Evolutionary conservation across 441 rosid species (phyloP).

Genomic region (Flueggea neowawraea): DNA sequence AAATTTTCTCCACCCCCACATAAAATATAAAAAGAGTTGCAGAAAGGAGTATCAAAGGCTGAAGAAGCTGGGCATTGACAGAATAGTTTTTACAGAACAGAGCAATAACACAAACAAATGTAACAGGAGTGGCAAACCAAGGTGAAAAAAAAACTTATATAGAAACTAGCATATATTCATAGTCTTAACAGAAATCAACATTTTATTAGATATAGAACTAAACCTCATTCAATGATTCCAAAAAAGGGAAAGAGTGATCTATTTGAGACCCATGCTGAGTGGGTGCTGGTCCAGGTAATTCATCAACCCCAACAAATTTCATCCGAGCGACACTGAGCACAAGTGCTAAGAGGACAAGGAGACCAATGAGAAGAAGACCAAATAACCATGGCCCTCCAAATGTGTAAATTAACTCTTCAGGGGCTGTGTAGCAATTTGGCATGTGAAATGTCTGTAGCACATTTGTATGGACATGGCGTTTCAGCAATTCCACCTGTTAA

Average conservation of each 20-base stretch:
- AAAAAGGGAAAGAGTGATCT: conserved; percentile 97
- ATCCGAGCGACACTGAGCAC: conserved; percentile 98
- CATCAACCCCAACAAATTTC: conserved; percentile 98
- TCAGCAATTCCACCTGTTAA: conserved; percentile 85
- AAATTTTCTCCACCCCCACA: no score
- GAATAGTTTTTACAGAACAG: not conserved
- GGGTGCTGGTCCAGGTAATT: conserved; percentile 90
- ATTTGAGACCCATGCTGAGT: conserved; percentile 95
- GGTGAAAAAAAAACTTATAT: not conserved
- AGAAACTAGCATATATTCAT: no score
- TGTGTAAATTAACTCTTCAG: conserved; percentile 95
- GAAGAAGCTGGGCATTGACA: no score
- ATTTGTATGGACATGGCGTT: conserved; percentile 93
- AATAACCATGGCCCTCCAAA: conserved; percentile 99
- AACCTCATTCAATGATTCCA: conserved; percentile 99
- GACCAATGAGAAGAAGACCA: conserved; percentile 84
- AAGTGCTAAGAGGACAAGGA: conserved; percentile 86
- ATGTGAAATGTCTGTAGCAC: conserved; percentile 93
- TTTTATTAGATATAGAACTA: conserved; percentile 7
- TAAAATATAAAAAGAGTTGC: no score
- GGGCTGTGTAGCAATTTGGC: conserved; percentile 98
- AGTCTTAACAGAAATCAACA: no score
- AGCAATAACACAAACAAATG: not conserved
- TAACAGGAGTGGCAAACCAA: not conserved
- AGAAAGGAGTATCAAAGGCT: no score